Percentiles rank a stretch among this genome's conserved stretches.
phyloP scores from a whole-genome alignment of 768 basidiomycete genomes.

The Thelephora aurantiotincta region DNA sequence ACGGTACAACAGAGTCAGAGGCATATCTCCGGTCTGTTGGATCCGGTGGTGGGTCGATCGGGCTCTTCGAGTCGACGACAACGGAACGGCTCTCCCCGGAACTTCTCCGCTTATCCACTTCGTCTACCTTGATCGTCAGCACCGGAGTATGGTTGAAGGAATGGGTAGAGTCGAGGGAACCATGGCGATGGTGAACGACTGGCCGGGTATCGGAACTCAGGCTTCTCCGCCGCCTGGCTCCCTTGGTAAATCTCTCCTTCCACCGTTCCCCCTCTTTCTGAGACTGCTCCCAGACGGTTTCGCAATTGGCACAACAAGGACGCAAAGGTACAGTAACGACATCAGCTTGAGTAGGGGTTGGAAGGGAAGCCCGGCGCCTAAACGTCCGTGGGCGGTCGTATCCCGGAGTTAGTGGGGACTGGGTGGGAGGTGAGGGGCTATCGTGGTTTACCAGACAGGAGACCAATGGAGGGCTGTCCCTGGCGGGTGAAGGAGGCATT shows the following conservation, averaged over 20 bases:
- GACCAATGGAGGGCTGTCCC: conserved; percentile 7
- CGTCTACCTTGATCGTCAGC: conserved; percentile 42
- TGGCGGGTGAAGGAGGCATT: background rate
- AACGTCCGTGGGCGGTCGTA: conserved; percentile 39
- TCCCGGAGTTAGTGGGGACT: conserved; percentile 15
- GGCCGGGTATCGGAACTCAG: conserved; percentile 13
- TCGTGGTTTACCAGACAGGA: conserved; percentile 7
- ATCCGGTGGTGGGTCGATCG: background rate
- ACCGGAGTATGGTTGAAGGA: conserved; percentile 8
- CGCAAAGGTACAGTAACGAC: conserved; percentile 50
- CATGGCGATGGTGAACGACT: conserved; percentile 4
- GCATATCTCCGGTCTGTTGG: too few relatives aligned
- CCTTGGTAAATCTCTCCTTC: conserved; percentile 49
- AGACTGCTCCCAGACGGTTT: conserved; percentile 41
- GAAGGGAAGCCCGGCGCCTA: conserved; percentile 25
- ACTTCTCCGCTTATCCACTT: conserved; percentile 43
- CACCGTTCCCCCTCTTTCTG: conserved; percentile 40
- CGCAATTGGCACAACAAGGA: conserved; percentile 56
- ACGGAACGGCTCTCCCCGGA: conserved; percentile 10
- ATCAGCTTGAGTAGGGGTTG: conserved; percentile 22
- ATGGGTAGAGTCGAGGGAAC: conserved; percentile 10
- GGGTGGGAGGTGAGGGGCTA: conserved; percentile 16
- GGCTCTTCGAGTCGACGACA: background rate
- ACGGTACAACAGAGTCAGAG: background rate
- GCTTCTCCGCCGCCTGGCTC: conserved; percentile 43